phyloP scores from a whole-genome alignment of 805 yeast genomes.

The Pichia insulana region DNA sequence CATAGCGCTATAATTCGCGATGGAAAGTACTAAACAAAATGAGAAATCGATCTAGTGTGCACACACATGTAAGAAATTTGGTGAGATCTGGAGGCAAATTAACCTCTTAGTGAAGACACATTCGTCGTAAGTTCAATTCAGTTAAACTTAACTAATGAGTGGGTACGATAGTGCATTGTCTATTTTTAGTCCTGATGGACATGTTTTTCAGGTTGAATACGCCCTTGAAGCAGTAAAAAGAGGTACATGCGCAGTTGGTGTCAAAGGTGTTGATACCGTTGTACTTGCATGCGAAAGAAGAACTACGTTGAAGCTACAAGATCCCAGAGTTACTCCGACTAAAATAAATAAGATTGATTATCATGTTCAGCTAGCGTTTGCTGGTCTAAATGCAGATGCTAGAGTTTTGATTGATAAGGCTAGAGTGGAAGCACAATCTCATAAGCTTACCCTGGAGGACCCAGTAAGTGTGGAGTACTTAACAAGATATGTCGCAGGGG shows the following conservation, averaged over 20 bases:
- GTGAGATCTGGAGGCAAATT: not conserved
- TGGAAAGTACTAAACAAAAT: too few relatives aligned
- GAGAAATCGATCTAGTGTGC: too few relatives aligned
- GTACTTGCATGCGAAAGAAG: constrained; percentile 96
- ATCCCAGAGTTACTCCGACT: constrained; percentile 91
- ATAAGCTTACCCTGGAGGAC: constrained; percentile 87
- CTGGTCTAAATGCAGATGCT: constrained; percentile 98
- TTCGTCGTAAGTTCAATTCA: not conserved
- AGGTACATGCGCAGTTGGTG: constrained; percentile 97
- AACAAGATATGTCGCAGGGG: constrained; percentile 94
- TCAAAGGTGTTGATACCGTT: constrained; percentile 80
- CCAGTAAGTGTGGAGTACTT: constrained; percentile 86
- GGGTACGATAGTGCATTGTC: constrained; percentile 99
- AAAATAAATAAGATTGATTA: constrained; percentile 87
- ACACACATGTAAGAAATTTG: too few relatives aligned
- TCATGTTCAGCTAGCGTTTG: constrained; percentile 87
- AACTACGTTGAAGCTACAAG: constrained; percentile 90
- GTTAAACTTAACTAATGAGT: constrained; percentile 49
- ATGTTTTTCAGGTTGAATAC: constrained; percentile 96
- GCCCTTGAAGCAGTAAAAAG: constrained; percentile 97
- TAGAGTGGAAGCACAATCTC: constrained; percentile 93
- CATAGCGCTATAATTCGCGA: too few relatives aligned
- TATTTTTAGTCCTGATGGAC: constrained; percentile 97
- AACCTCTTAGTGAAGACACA: not conserved
- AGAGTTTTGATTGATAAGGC: constrained; percentile 92